These are phyloP conservation scores for Trichothecium sympodiale DNA, from an alignment of 2,329 filamentous ascomycete species.

Conservation along the genomic window DNA sequence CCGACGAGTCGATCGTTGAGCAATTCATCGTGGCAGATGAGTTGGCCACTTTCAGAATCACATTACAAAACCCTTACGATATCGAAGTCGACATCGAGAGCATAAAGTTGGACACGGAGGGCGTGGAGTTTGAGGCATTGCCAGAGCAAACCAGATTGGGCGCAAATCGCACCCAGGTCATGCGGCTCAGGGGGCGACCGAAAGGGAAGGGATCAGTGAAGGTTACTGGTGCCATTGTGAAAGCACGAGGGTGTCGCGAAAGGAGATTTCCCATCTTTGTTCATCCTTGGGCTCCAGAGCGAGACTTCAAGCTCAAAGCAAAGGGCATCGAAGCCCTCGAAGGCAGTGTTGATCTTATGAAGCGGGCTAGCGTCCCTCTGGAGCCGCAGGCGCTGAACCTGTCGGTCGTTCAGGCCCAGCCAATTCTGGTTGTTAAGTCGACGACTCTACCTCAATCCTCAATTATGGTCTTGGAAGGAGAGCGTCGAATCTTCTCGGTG, in stretches of 20 bases:
- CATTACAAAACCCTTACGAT: constrained; percentile 88
- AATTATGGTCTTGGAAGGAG: constrained; percentile 87
- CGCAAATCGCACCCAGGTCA: constrained; percentile 71
- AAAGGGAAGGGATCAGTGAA: constrained; percentile 55
- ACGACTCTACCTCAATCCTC: constrained; percentile 74
- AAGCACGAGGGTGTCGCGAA: constrained; percentile 71
- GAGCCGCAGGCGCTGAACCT: constrained; percentile 46
- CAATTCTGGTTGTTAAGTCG: constrained; percentile 62
- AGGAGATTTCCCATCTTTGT: constrained; percentile 76
- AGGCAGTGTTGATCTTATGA: constrained; percentile 27
- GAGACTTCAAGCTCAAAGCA: constrained; percentile 64
- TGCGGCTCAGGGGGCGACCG: constrained; percentile 61
- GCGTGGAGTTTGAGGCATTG: constrained; percentile 58
- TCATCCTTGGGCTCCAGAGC: constrained; percentile 61
- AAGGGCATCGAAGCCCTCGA: constrained; percentile 54
- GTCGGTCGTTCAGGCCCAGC: constrained; percentile 71
- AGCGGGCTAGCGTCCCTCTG: constrained; percentile 19
- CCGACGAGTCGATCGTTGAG: constrained; percentile 48
- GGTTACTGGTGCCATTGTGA: constrained; percentile 68
- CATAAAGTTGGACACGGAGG: constrained; percentile 63
- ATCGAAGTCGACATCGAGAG: constrained; percentile 84
- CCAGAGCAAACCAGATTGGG: constrained; percentile 59
- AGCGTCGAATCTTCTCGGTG: constrained; percentile 65
- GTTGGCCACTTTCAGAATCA: constrained; percentile 65
- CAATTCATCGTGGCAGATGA: constrained; percentile 69